A percentile compares a stretch with the other conserved stretches of the same genome.
Conservation (phyloP, 106 monocot species). For the Triglochin maritima region DNA sequence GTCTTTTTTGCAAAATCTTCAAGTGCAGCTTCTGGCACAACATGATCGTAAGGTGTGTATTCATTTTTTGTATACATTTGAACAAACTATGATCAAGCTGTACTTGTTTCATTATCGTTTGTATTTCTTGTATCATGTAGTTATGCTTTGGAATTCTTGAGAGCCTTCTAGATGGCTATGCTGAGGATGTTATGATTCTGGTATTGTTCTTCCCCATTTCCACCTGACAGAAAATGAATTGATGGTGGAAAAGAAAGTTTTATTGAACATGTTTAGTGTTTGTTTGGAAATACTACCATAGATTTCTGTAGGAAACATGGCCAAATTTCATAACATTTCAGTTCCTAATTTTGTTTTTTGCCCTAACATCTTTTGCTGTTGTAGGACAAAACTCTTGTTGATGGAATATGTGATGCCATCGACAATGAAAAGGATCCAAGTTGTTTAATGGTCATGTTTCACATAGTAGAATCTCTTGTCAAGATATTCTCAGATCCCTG, state of each 20-base stretch:
- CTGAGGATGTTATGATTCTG: slow-evolving; percentile 31
- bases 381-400: slow-evolving; percentile 62
- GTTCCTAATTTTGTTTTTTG: neutral
- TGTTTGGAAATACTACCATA: neutral
- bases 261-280: too few species aligned
- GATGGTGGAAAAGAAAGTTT: too few species aligned
- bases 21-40: slow-evolving; percentile 54
- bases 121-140: slow-evolving; percentile 23
- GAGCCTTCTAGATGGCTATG: slow-evolving; percentile 47
- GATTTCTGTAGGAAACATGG: neutral
- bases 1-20: slow-evolving; percentile 47
- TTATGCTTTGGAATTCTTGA: slow-evolving; percentile 75
- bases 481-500: slow-evolving; percentile 43
- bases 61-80: neutral
- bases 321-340: neutral
- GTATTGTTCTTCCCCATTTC: slow-evolving; percentile 14
- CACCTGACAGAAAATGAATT: too few species aligned
- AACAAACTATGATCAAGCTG: neutral
- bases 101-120: neutral
- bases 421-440: slow-evolving; percentile 89
- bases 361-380: neutral
- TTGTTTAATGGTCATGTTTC: slow-evolving; percentile 72
- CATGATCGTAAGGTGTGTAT: slow-evolving; percentile 67
- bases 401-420: slow-evolving; percentile 71
- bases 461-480: slow-evolving; percentile 41